Conservation (phyloP, 1,139 yeast species). For the Debaryomyces subglobosus region DNA sequence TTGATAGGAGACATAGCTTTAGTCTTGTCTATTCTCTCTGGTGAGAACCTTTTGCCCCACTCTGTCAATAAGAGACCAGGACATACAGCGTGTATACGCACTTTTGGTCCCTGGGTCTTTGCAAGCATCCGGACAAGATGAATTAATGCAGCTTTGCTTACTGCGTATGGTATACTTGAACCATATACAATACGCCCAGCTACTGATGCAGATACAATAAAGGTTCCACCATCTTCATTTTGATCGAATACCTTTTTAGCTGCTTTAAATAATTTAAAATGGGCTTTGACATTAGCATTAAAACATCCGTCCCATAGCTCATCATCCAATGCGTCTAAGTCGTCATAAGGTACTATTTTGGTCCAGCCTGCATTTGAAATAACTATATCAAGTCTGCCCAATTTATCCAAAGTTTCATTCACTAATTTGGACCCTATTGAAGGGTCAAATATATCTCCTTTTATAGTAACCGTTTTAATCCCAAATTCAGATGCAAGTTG, state of each 20-base stretch:
- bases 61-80: constrained; percentile 45
- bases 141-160: constrained; percentile 38
- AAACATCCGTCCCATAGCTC: constrained; percentile 35
- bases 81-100: constrained; percentile 39
- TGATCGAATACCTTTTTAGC: constrained; percentile 32
- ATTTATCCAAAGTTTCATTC: constrained; percentile 31
- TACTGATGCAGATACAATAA: constrained; percentile 37
- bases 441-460: constrained; percentile 45
- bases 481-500: constrained; percentile 12
- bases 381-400: constrained; percentile 44
- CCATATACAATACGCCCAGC: constrained; percentile 40
- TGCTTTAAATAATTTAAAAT: constrained; percentile 35
- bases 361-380: constrained; percentile 48
- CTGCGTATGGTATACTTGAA: constrained; percentile 41
- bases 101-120: constrained; percentile 36
- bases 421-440: constrained; percentile 38
- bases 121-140: constrained; percentile 39
- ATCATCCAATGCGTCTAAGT: constrained; percentile 31
- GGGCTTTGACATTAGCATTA: constrained; percentile 29
- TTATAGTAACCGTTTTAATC: constrained; percentile 29
- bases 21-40: constrained; percentile 25
- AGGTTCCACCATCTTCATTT: constrained; percentile 36
- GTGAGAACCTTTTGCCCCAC: constrained; percentile 39
- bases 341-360: constrained; percentile 27
- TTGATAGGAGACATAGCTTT: constrained; percentile 29